Evolutionary conservation across 2,329 filamentous ascomycete species (phyloP).

Genomic region (Aspergillus bombycis): DNA sequence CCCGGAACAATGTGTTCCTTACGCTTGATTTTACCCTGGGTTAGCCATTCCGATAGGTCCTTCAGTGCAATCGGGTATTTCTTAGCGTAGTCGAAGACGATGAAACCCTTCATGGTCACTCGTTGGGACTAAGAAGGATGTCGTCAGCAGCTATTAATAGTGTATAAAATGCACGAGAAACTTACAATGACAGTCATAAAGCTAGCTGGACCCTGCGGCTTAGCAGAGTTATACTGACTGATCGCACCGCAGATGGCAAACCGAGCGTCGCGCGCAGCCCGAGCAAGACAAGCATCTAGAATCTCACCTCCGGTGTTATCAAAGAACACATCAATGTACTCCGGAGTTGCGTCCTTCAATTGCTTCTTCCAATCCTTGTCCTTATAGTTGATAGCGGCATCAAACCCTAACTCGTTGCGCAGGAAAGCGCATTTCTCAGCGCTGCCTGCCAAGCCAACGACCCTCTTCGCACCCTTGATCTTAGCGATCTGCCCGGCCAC

Average conservation of each 20-base stretch:
- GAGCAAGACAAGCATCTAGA: constrained; percentile 65
- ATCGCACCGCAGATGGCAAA: constrained; percentile 75
- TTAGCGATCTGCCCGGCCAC: constrained; percentile 79
- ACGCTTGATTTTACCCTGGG: constrained; percentile 71
- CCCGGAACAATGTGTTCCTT: constrained; percentile 72
- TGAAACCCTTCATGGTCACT: constrained; percentile 68
- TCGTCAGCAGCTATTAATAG: constrained; percentile 17
- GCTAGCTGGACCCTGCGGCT: constrained; percentile 59
- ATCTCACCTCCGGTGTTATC: constrained; percentile 76
- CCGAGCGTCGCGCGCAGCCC: constrained; percentile 65
- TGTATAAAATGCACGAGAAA: constrained; percentile 2
- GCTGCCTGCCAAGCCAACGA: constrained; percentile 68
- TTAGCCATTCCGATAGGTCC: constrained; percentile 69
- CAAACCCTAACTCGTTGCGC: constrained; percentile 66
- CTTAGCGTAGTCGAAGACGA: constrained; percentile 68
- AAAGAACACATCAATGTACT: constrained; percentile 70
- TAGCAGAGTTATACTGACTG: constrained; percentile 67
- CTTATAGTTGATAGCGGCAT: constrained; percentile 72
- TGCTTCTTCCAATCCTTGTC: constrained; percentile 61
- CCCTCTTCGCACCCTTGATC: constrained; percentile 64
- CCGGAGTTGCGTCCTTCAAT: constrained; percentile 62
- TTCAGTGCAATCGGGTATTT: constrained; percentile 62
- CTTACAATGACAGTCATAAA: constrained; percentile 46
- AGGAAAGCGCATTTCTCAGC: constrained; percentile 71
- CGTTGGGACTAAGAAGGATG: constrained; percentile 34